Evolutionary conservation across 164 flowering plant genomes (phyloP).

Genomic region (Stephania japonica): DNA sequence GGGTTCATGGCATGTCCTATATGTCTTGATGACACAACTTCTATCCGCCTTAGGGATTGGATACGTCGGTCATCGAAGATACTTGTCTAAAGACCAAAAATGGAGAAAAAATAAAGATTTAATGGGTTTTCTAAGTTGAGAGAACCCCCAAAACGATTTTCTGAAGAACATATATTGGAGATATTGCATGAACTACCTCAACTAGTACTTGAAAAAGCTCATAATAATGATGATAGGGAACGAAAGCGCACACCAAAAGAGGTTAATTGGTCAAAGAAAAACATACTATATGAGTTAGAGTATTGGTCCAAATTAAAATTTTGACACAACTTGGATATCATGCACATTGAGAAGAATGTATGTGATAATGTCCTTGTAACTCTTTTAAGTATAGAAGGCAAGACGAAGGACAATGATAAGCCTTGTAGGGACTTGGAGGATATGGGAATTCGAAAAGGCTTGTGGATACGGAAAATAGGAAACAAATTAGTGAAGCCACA

Average conservation of each 20-base stretch:
- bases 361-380: no score
- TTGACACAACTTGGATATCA: no score
- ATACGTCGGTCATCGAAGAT: not conserved
- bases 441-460: no score
- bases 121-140: not conserved
- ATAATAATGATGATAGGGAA: not conserved
- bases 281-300: not conserved
- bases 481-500: no score
- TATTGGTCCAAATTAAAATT: no score
- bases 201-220: not conserved
- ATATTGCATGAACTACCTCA: not conserved
- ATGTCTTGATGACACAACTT: not conserved
- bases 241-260: not conserved
- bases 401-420: no score
- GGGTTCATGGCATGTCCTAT: not conserved
- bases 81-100: not conserved
- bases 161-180: not conserved
- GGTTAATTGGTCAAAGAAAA: not conserved
- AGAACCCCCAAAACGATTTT: not conserved
- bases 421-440: no score
- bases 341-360: no score
- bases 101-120: not conserved
- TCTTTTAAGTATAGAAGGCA: no score
- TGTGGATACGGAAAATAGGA: no score
- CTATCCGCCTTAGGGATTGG: not conserved